Evolutionary conservation across 495 filamentous ascomycete species (phyloP), one percentile per base, ranked within the genome.

Genomic region (Penicillium soppii): DNA sequence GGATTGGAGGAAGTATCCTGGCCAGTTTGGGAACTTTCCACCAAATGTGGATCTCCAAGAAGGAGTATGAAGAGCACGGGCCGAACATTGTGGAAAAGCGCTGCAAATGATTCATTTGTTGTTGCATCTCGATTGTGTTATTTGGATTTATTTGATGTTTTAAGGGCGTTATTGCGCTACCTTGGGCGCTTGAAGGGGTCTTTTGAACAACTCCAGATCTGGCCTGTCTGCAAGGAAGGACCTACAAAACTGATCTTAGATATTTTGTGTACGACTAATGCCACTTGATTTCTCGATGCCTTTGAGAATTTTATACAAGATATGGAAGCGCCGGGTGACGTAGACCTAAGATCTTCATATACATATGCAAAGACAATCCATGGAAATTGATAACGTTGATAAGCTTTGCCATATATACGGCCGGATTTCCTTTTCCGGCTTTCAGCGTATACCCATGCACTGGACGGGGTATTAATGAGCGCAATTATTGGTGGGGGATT

Each of bases 11-110:
- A 12, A 96, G 91, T 74, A 97, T 99, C 57, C 73, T 97, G 59
- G 92, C 88, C 3, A 96, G 91, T 72, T 69, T 99, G 75, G 95
- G 95, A 7, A 96, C 90, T n/a, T 99, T 99, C 70, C 94, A 99
- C 75, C 92, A 97, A 70, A 89, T 97, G 88, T 99, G 94, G 94
- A 91, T 99, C 54, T 90, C 85, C 17, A 81, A 80, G 72, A 83
- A 84, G 58, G 80, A 82, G 50, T 82, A 80, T 50, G 82, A 84
- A 5, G 79, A 84, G 52, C 74, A 82, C 57, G 81, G 80, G 2
- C 66, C 77, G 27, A 73, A 75, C 50, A 82, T 84, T 59, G 75
- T 83, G n/a, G 78, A 82, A 64, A 82, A 83, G 67, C 75, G 79
- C 52, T 84, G 78, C 69, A 81, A 80, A 56, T 81, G 63, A 69